Percentiles rank a stretch among this genome's conserved stretches.
Evolutionary conservation across 768 basidiomycete species (phyloP).

Genomic region (Leccinum subtestaceum): DNA sequence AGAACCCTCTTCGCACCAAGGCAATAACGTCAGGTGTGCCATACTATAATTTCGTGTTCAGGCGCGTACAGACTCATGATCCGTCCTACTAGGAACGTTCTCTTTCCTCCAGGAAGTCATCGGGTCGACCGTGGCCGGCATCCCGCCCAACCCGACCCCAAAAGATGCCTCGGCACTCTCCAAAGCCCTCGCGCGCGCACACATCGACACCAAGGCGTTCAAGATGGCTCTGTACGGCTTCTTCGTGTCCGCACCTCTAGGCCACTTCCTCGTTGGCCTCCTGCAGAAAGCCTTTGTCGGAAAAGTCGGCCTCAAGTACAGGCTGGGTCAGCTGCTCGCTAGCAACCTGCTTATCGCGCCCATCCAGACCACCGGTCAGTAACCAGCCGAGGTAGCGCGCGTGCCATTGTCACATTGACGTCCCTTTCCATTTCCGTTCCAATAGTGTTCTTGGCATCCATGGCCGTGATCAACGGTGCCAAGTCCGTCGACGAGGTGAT

Average conservation of each 20-base stretch:
- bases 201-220: constrained; percentile 67
- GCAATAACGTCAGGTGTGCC: constrained; percentile 62
- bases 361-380: constrained; percentile 64
- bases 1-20: constrained; percentile 78
- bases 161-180: constrained; percentile 54
- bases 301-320: constrained; percentile 58
- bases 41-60: background rate
- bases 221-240: constrained; percentile 87
- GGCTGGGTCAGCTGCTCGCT: constrained; percentile 69
- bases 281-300: constrained; percentile 79
- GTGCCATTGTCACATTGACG: background rate
- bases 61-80: background rate
- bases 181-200: constrained; percentile 51
- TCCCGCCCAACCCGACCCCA: constrained; percentile 47
- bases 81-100: constrained; percentile 41
- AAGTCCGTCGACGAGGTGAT: constrained; percentile 59
- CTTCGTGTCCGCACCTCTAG: constrained; percentile 78
- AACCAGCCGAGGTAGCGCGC: background rate
- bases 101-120: constrained; percentile 80
- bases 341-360: constrained; percentile 77
- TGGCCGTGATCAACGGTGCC: constrained; percentile 84
- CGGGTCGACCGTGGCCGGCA: constrained; percentile 65
- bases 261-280: constrained; percentile 68
- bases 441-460: constrained; percentile 69
- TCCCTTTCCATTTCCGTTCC: background rate